Percentiles rank a stretch among this genome's conserved stretches.
Conservation (phyloP, 1,284 basidiomycete species). For the Sanghuangporus sanghuang region DNA sequence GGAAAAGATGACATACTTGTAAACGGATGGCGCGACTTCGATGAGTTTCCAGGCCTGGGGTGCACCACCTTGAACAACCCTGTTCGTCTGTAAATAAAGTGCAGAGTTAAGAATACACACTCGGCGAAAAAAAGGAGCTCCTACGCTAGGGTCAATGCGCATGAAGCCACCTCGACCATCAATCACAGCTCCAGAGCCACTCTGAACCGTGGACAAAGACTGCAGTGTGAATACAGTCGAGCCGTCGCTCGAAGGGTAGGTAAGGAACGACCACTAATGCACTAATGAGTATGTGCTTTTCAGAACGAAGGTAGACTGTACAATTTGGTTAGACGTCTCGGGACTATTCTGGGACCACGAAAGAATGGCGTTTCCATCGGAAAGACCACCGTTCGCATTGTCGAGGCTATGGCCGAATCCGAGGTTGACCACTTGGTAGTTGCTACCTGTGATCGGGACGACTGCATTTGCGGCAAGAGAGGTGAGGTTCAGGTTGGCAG, state of each 20-base stretch:
- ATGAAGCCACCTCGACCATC: slow-evolving; percentile 11
- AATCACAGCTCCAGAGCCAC: neutral
- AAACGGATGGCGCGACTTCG: slow-evolving; percentile 4
- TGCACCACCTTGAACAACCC: slow-evolving; percentile 10
- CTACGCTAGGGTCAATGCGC: slow-evolving; percentile 2
- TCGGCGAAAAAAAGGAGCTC: neutral
- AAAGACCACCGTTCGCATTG: neutral
- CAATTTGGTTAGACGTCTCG: neutral
- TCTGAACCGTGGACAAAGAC: neutral
- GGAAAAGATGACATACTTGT: neutral
- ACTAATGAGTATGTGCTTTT: neutral
- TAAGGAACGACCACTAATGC: slow-evolving; percentile 10
- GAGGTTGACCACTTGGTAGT: slow-evolving; percentile 7
- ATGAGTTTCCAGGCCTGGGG: slow-evolving; percentile 14
- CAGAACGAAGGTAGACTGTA: neutral
- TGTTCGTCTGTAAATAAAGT: neutral
- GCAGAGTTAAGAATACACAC: neutral
- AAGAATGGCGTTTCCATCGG: slow-evolving; percentile 13
- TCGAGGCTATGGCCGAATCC: slow-evolving; percentile 12
- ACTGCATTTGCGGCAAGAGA: slow-evolving; percentile 4
- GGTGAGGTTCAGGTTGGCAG: slow-evolving; percentile 4
- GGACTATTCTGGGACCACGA: neutral
- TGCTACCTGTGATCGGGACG: slow-evolving; percentile 7
- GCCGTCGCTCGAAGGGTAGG: slow-evolving; percentile 10
- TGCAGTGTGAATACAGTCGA: slow-evolving; percentile 14